Evolutionary conservation across 768 basidiomycete species (phyloP).

Genomic region (Coprinellus micaceus): DNA sequence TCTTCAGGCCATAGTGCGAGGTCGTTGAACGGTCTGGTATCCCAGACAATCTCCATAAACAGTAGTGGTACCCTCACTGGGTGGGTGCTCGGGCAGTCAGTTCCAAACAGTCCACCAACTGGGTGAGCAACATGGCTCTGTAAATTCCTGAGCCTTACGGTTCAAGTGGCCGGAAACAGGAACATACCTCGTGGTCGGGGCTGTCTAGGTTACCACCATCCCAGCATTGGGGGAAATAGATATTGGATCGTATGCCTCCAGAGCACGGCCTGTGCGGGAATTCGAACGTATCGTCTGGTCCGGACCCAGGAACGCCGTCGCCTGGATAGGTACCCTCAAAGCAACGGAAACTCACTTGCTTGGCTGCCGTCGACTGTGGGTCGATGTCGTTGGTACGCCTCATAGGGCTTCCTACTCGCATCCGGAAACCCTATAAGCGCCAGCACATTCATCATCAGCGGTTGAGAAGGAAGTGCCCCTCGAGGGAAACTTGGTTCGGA

Average conservation of each 20-base stretch:
- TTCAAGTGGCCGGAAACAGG: not conserved
- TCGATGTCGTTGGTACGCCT: constrained; percentile 1
- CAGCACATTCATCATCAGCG: not conserved
- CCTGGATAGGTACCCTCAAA: constrained; percentile 3
- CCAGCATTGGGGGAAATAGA: constrained; percentile 7
- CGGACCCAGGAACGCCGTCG: not conserved
- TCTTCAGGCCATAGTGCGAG: constrained; percentile 5
- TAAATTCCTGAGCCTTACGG: not conserved
- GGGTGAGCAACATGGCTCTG: constrained; percentile 8
- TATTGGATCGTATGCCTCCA: constrained; percentile 5
- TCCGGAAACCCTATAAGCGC: constrained; percentile 1
- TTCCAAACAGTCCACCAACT: not conserved
- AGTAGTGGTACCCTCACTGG: constrained; percentile 8
- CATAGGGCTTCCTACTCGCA: constrained; percentile 1
- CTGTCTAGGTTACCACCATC: constrained; percentile 2
- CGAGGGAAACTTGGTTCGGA: no score
- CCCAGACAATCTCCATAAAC: constrained; percentile 13
- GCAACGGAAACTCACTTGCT: constrained; percentile 6
- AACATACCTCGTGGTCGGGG: constrained; percentile 2
- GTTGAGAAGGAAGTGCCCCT: no score
- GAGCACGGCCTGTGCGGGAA: constrained; percentile 1
- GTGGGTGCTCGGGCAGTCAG: constrained; percentile 6
- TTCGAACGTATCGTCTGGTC: not conserved
- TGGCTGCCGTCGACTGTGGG: constrained; percentile 3
- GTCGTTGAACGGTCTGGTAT: constrained; percentile 10